Evolutionary conservation across 192 early-diverging fungal genomes (phyloP), one percentile per base, ranked within the genome.

Genomic region (Coemansia guatemalensis): DNA sequence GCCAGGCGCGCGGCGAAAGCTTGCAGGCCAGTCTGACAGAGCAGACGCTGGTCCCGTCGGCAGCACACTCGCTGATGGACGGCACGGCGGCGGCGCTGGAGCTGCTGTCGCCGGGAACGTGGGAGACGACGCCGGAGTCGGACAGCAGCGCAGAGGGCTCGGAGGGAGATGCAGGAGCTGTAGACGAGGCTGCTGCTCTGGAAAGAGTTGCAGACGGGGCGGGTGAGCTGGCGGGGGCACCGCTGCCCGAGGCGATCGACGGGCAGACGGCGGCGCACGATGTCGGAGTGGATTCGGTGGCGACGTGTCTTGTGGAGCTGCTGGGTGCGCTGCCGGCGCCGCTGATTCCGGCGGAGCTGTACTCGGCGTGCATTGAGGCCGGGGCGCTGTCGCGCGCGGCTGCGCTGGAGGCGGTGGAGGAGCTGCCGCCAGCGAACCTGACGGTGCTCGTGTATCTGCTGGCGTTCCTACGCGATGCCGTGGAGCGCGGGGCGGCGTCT

Each of bases 371-470:
- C 24, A 63, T 92, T 14, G 85, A 85, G 62, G 88, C 89, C 0
- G 88, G 83, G 33, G 73, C 56, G 54, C 78, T 69, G 68, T 78
- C 52, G 54, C 83, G 41, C 29, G 73, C 60, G 5, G 67, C 69
- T 2, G 75, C 67, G 12, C 65, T 82, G 53, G 83, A 90, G 69
- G 78, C 85, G 11, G 72, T 86, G 9, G 81, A 85, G 69, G 61
- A 71, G 20, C 60, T 93, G 64, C 88, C 92, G 8, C 73, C 82
- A 0, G 82, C 85, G 17, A 86, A 90, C 78, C 85, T 86, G 23
- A 89, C 91, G 58, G 88, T 89, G 2, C 88, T 96, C 44, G 81
- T 90, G 24, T 96, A 94, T 63, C 58, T 96, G 35, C 82, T 86
- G n/a, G 85, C 85, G 22, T 94, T 96, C 60, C 67, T 96, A 56